Conservation (phyloP, 2,329 filamentous ascomycete genomes). For the Cladosporium sp. region DNA sequence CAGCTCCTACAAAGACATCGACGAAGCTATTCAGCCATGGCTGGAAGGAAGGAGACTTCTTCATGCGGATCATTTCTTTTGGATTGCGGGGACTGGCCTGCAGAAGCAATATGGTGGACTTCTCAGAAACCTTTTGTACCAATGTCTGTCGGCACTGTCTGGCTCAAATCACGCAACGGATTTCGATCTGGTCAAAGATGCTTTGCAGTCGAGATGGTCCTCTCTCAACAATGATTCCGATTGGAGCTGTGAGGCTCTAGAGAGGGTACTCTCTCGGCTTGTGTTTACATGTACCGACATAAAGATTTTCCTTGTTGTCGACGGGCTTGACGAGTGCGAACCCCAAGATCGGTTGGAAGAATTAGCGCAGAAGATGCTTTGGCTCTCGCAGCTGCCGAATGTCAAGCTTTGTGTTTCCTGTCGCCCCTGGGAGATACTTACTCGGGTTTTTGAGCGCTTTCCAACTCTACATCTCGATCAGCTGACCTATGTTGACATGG, state of each 20-base stretch:
- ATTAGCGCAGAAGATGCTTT: neutral
- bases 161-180: neutral
- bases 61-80: neutral
- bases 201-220: neutral
- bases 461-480: neutral
- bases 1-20: neutral
- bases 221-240: neutral
- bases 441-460: too few relatives aligned
- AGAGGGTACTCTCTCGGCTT: neutral
- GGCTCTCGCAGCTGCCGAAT: neutral
- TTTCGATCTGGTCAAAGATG: neutral
- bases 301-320: neutral
- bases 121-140: too few relatives aligned
- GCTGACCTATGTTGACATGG: constrained; percentile 2
- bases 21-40: neutral
- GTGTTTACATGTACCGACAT: neutral
- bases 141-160: too few relatives aligned
- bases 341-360: neutral
- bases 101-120: neutral
- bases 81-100: neutral
- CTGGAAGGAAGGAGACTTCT: neutral
- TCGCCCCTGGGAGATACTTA: neutral
- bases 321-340: constrained; percentile 3
- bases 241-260: too few relatives aligned
- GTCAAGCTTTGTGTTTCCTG: constrained; percentile 1